These are phyloP conservation scores for Candida odintsovae DNA, from an alignment of 805 yeast species.

Conservation along the genomic window DNA sequence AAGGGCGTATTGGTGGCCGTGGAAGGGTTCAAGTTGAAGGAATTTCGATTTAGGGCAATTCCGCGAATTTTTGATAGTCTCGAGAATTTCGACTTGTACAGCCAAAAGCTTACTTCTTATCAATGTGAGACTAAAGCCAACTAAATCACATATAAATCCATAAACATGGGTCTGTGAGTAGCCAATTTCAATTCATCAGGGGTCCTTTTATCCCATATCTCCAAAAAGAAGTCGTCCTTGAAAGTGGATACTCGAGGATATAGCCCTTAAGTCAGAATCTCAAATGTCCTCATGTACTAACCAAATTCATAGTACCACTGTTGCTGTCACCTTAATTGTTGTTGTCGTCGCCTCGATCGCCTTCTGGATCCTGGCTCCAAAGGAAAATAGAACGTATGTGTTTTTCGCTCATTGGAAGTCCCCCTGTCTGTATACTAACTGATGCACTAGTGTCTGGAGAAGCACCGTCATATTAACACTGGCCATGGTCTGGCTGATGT, in stretches of 20 bases:
- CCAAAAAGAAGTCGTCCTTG: no score
- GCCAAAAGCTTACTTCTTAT: no score
- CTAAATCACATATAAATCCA: background rate
- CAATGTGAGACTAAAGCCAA: no score
- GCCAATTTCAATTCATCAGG: background rate
- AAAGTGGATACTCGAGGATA: no score
- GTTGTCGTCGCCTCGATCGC: constrained; percentile 54
- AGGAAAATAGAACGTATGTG: constrained; percentile 58
- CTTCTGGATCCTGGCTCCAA: constrained; percentile 85
- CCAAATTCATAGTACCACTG: constrained; percentile 31
- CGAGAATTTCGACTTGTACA: no score
- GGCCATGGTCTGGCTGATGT: constrained; percentile 78
- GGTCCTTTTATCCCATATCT: no score
- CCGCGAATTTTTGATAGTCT: background rate
- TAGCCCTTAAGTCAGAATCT: no score
- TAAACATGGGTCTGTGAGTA: background rate
- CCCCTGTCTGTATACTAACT: constrained; percentile 4
- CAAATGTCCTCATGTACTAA: background rate
- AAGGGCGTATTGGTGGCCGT: no score
- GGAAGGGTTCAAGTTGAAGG: no score
- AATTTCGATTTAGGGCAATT: background rate
- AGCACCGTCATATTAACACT: constrained; percentile 62
- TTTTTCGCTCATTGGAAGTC: no score
- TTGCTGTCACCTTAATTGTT: constrained; percentile 54
- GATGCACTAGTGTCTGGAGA: constrained; percentile 54